A percentile compares a stretch with the other conserved stretches of the same genome.
Conservation (phyloP, 192 early-diverging fungal genomes). For the Linnemannia elongata region DNA sequence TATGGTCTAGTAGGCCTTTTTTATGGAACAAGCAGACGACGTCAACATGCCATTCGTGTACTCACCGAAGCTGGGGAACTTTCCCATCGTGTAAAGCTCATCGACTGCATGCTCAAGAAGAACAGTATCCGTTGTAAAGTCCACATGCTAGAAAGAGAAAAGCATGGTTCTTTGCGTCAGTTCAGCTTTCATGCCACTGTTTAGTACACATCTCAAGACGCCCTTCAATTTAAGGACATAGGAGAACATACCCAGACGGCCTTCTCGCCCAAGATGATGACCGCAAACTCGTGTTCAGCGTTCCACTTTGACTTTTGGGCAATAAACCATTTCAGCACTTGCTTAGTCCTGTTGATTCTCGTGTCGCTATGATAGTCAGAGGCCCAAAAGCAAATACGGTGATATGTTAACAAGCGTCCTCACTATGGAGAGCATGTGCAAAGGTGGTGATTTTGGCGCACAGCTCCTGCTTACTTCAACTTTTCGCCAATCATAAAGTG, state of each 20-base stretch:
- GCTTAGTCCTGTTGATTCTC: conserved; percentile 48
- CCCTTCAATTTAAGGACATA: background rate
- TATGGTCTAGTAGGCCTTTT: background rate
- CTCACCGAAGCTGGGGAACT: conserved; percentile 43
- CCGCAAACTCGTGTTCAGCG: conserved; percentile 44
- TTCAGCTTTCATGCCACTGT: background rate
- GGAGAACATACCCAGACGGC: conserved; percentile 50
- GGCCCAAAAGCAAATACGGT: background rate
- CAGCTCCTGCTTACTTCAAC: background rate
- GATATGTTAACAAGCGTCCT: no score
- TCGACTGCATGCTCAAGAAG: conserved; percentile 43
- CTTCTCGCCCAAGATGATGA: conserved; percentile 50
- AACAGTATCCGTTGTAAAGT: conserved; percentile 42
- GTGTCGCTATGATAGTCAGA: conserved; percentile 17
- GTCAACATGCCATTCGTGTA: background rate
- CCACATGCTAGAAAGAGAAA: conserved; percentile 35
- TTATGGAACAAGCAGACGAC: background rate
- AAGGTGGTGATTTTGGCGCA: background rate
- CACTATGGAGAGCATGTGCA: background rate
- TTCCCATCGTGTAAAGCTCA: conserved; percentile 54
- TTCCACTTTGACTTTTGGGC: conserved; percentile 44
- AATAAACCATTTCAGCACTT: conserved; percentile 52
- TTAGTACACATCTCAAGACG: background rate
- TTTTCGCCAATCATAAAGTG: conserved; percentile 29
- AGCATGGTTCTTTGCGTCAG: background rate